Base-by-base conservation (phyloP, 495 filamentous ascomycete genomes). In the Penicillium cataractarum region DNA sequence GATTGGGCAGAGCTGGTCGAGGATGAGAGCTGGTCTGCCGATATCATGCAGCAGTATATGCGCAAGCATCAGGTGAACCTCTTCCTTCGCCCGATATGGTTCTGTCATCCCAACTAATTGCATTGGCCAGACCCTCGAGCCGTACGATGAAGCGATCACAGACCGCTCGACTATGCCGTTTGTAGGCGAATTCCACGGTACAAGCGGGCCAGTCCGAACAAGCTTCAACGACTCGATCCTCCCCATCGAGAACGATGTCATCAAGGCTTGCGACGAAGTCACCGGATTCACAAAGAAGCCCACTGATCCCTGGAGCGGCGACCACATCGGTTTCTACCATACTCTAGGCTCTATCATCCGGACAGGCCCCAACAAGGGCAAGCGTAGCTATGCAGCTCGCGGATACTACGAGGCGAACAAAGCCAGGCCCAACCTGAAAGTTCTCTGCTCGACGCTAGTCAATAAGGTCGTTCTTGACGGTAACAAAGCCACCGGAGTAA, bases 311-410 rank as follows among this genome's bases (percentile, higher is more conserved):
- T 78, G 74, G 74, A 72, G 73, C 49, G 73, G 75, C 2, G 69
- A 72, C 26, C 75, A 74, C 56, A 59, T 78, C 6, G 74, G 75
- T 2, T 74, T 76, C 61, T 78, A 65, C 59, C 57, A 66, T 6
- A 68, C 71, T 10, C 64, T 83, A 0, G 67, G 69, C 9, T 69
- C 81, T 0, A 74, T 84, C 0, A 71, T 78, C n/a, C 76, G 80
- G 6, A 69, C 63, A 3, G 65, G 66, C 2, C 64, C 75, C 22
- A 82, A 80, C 29, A 67, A 67, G 46, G 78, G 81, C 55, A 82
- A 82, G 32, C 74, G 84, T 32, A 82, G 82, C 37, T 82, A 84
- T 63, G 80, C 84, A 35, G 75, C 77, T n/a, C 77, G 61, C 29
- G 74, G 64, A 8, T 74, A 77, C 54, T 69, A 65, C n/a, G 63